Percentiles rank a stretch among this genome's conserved stretches.
Conservation (phyloP, 139 green algal genomes). For the Monoraphidium neglectum region DNA sequence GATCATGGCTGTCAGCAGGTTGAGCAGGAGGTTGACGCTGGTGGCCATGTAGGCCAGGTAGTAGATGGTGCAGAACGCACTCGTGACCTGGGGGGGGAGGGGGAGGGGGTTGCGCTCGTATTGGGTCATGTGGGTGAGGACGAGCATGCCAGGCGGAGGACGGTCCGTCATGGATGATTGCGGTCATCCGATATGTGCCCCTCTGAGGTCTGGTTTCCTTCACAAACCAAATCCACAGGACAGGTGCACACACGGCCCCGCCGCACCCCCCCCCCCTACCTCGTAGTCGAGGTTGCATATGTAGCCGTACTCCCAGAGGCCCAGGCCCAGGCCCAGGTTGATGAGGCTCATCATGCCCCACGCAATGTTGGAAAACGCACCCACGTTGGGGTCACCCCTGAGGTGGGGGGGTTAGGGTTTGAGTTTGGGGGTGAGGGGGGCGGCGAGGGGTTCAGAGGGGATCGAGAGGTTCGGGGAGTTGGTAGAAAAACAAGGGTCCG, state of each 20-base stretch:
- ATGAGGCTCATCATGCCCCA: constrained; percentile 30
- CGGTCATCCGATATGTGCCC: too few species aligned
- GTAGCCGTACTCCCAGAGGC: constrained; percentile 43
- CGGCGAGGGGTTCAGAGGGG: too few species aligned
- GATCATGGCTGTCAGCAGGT: constrained; percentile 45
- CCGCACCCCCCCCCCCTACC: too few species aligned
- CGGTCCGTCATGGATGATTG: too few species aligned
- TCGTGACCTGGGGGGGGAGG: constrained; percentile 33
- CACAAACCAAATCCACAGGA: too few species aligned
- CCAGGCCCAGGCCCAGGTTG: constrained; percentile 37
- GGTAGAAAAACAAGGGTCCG: too few species aligned
- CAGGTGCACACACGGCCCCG: too few species aligned
- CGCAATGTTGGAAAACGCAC: not conserved
- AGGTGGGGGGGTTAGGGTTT: not conserved
- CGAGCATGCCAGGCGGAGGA: too few species aligned
- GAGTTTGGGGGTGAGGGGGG: not conserved
- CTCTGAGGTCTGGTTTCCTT: too few species aligned
- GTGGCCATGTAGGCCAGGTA: constrained; percentile 55
- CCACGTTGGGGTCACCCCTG: not conserved
- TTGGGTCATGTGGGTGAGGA: too few species aligned
- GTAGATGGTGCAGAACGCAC: constrained; percentile 46
- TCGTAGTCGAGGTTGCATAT: constrained; percentile 30
- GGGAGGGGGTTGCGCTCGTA: too few species aligned
- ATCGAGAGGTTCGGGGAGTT: too few species aligned
- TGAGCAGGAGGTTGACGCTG: constrained; percentile 47